Base-by-base conservation (phyloP, 805 yeast genomes). In the Yamadazyma tumulicola region DNA sequence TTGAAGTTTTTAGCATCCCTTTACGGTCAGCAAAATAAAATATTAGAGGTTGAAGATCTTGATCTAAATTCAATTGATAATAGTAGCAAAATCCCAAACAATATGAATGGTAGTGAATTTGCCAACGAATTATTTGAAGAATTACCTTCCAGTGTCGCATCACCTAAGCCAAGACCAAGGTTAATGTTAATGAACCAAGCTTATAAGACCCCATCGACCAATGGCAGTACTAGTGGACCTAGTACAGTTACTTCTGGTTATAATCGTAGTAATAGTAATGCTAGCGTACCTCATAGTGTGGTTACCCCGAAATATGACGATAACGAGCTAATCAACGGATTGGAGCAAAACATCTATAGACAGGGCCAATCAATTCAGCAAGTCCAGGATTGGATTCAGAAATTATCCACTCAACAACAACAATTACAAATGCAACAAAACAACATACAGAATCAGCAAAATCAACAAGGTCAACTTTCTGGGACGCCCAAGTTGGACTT, bases 1-100 rank as follows among this genome's bases (percentile, higher is more conserved):
- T 61, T 93, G 49, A 76, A 93, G 47, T 91, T 93, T 46, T 67
- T 93, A 49, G 94, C 96, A 2, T 76, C 89, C 5, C 74, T 91
- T 3, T 84, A 83, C 49, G 89, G 89, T 14, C 66, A 49, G 23
- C 41, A 55, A 33, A 74, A 70, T 45, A 75, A 75, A 44, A 52
- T 64, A 7, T 50, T 64, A 30, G 29, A 10, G 10, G 59, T 59
- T 7, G 67, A 55, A 21, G 41, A 40, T 21, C 26, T 39, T 21
- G 30, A 41, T 16, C 32, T 37, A 18, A 26, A 26, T 12, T 8
- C 18, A 19, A 29, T 20, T 13, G 12, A 13, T 20, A 12, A 19
- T 20, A 29, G 15, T 14, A 19, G 6, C 5, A 29, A 17, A 8
- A 9, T 9, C 7, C 20, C 13, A 20, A 19, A 6, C 7, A 29